A percentile compares a stretch with the other conserved stretches of the same genome.
Evolutionary conservation across 2,329 filamentous ascomycete species (phyloP).

Genomic region (Calonectria crousiana): DNA sequence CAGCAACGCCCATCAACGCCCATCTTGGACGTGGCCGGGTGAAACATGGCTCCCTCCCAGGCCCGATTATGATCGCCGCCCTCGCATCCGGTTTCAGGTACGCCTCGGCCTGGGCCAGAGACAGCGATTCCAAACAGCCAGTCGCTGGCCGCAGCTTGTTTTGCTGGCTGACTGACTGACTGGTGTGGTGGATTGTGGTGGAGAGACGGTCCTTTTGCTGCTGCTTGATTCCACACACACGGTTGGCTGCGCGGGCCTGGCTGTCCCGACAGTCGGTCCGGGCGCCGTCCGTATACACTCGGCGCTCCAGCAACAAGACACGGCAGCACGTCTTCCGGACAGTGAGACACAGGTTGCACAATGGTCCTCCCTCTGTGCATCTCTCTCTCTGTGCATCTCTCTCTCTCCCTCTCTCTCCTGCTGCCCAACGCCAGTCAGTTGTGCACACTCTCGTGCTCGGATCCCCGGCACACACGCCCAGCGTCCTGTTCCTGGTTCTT

Average conservation of each 20-base stretch:
- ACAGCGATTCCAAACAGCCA: background rate
- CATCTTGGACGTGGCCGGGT: background rate
- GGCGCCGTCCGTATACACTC: too few relatives aligned
- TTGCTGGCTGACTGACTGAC: background rate
- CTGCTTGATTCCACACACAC: background rate
- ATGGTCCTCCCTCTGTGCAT: background rate
- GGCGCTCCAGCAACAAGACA: background rate
- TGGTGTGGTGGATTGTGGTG: background rate
- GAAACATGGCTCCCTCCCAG: conserved; percentile 10
- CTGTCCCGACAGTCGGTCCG: background rate
- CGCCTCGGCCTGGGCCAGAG: background rate
- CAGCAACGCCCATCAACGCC: background rate
- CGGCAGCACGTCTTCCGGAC: background rate
- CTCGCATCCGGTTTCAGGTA: background rate
- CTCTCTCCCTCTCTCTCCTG: too few relatives aligned
- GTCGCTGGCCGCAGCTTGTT: background rate
- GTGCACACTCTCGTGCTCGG: conserved; percentile 13
- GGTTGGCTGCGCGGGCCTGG: background rate
- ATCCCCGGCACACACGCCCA: conserved; percentile 7
- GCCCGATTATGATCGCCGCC: conserved; percentile 18
- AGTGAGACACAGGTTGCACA: conserved; percentile 4
- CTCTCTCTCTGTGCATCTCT: too few relatives aligned
- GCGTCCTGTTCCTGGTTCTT: background rate
- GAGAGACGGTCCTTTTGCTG: background rate
- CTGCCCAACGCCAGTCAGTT: background rate